Conservation (phyloP, 2,329 filamentous ascomycete genomes). For the Calonectria pauciramosa region DNA sequence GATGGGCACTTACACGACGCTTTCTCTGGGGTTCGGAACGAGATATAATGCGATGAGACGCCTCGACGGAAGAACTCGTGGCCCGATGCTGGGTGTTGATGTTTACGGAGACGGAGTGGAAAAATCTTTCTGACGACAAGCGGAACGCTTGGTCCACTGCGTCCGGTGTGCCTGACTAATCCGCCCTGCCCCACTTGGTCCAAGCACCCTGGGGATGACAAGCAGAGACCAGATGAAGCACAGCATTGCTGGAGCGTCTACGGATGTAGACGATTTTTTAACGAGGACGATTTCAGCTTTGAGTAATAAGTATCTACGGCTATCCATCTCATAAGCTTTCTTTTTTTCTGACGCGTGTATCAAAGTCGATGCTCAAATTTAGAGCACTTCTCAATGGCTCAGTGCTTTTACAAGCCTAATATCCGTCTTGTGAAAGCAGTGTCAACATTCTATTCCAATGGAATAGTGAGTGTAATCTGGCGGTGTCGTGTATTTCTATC, state of each 20-base stretch:
- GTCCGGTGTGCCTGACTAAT: background rate
- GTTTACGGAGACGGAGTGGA: conserved; percentile 52
- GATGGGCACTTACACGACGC: conserved; percentile 52
- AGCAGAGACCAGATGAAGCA: background rate
- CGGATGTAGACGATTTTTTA: background rate
- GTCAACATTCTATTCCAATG: background rate
- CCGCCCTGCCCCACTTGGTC: background rate
- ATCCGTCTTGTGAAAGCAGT: background rate
- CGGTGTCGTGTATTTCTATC: background rate
- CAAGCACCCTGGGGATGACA: background rate
- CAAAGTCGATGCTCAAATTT: background rate
- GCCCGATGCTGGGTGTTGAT: conserved; percentile 49
- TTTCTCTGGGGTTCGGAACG: conserved; percentile 54
- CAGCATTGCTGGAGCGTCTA: background rate
- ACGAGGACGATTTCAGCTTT: background rate
- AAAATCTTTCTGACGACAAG: conserved; percentile 52
- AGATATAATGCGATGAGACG: conserved; percentile 59
- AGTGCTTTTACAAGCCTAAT: background rate
- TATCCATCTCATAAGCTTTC: no score
- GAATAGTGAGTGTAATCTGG: background rate
- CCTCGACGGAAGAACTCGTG: conserved; percentile 60
- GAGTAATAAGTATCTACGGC: background rate
- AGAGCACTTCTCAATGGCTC: background rate
- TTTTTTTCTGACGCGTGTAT: background rate
- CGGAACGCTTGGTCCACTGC: conserved; percentile 39